Base-by-base conservation (phyloP, 306 rosid species). In the Hippophae gyantsensis region DNA sequence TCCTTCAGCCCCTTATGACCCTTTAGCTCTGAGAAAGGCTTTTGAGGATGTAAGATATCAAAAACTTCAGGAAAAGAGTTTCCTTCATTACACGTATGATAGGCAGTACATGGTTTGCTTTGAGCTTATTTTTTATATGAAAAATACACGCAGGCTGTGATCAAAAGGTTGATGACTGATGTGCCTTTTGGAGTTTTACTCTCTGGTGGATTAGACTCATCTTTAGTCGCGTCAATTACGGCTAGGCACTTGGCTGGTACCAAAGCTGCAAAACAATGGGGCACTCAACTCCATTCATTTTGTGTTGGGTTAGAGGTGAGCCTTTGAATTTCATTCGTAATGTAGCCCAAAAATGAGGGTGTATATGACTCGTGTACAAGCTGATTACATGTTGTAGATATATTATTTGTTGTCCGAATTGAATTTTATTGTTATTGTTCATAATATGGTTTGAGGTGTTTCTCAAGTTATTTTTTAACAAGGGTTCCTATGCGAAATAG, bases 181-280 rank as follows among this genome's bases (percentile, higher is more conserved):
- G 99, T 88, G 64, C 99, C 99, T 46, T 93, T 93, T 0, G 99
- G 99, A 11, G 99, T 93, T 65, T 80, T 93, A 46, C 90, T 93
- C 3, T 93, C 97, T 1, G 99, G 99, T 13, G 99, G 99, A 56
- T 55, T 93, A 57, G 99, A 93, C 66, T 93, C 97, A 13, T 93
- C 99, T 1, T 61, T 93, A 79, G 99, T 93, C 55, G 99, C 99
- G 56, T 86, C 99, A 42, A 77, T 93, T 81, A 86, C 97, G 4
- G 84, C 99, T 60, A 92, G 97, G 38, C 80, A 93, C 81, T 65
- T 93, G 57, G 85, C 94, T 1, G 84, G 75, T 55, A 84, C 99
- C 5, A 86, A 76, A 71, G 97, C 95, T 9, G 86, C 97, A 61
- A 89, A 89, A 69, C 93, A 86, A 49, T 93, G 99, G 99, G 99